Percentiles rank a stretch among this genome's conserved stretches.
Conservation (phyloP, 352 stramenopile genomes). For the Pythium rhizo-oryzae region DNA sequence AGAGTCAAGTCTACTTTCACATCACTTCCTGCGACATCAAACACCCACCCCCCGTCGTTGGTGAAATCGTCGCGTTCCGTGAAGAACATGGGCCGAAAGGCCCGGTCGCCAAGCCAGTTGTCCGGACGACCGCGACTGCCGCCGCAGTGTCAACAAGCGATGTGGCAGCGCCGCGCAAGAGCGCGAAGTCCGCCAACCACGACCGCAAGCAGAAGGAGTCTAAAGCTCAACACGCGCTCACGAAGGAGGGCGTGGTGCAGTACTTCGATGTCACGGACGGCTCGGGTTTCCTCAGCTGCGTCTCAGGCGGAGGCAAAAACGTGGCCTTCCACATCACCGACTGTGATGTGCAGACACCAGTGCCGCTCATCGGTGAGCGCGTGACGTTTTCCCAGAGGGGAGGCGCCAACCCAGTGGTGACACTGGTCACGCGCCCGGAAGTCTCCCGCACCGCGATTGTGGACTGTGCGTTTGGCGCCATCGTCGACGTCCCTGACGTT, state of each 20-base stretch:
- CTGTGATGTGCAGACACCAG: not conserved
- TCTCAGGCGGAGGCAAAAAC: not conserved
- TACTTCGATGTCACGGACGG: not conserved
- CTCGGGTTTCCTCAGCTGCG: not conserved
- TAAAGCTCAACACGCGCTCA: not conserved
- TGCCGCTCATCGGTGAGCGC: not conserved
- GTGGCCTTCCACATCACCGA: slow-evolving; percentile 6
- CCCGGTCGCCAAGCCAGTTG: not conserved
- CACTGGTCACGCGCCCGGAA: not conserved
- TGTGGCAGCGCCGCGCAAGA: no score
- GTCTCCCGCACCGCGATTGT: not conserved
- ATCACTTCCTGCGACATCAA: slow-evolving; percentile 4
- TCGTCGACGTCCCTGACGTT: not conserved
- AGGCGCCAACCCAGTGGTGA: not conserved
- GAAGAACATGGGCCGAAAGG: slow-evolving; percentile 1
- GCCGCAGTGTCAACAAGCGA: not conserved
- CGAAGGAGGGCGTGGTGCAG: not conserved
- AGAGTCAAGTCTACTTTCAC: not conserved
- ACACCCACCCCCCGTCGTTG: not conserved
- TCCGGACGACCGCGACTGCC: not conserved
- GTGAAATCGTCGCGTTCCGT: not conserved
- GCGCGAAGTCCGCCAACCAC: no score
- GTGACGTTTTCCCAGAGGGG: not conserved
- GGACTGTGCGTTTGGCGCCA: not conserved
- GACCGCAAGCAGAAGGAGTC: no score